Base-by-base conservation (phyloP, 305 asterid genomes). In the Fraxinus baroniana region DNA sequence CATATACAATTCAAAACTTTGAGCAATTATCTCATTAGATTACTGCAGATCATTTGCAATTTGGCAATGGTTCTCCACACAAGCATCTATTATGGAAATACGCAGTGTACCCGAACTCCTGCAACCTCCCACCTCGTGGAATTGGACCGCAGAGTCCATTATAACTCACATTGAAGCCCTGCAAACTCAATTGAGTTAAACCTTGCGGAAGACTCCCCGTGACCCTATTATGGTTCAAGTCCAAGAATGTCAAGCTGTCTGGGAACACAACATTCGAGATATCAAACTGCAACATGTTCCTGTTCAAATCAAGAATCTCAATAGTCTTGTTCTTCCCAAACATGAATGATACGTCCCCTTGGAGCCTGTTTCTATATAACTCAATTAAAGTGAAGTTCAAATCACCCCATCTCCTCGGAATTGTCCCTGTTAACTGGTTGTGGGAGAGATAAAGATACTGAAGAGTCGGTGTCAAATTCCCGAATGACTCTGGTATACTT, bases 111-210 rank as follows among this genome's bases (percentile, higher is more conserved):
- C 68, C 78, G 30, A 49, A 77, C 2, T 7, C 72, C 36, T 41
- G 26, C 60, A 66, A 12, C 12, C 10, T 1, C 44, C 73, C 78
- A 44, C 82, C 85, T 18, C 72, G 72, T 30, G 82, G 85, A 13
- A 82, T 82, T 44, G 55, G 3, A 0, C 82, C 85, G 44, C 82
- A 82, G n/a, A 77, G 78, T 36, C 85, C 68, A 68, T 77, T 77
- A 36, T 82, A 82, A 33, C 85, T 82, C 74, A 82, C 85, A 12
- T 77, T 77, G 12, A 82, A 77, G 1, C 60, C 12, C 7, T 77
- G 78, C 74, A 79, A 68, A 0, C 39, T 1, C 20, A 44, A n/a
- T 46, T 66, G 57, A 0, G 81, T 22, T 20, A 68, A 49, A 0
- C 71, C 71, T 24, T 17, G 7, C 8, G 85, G 78, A 33, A 82